A percentile compares a stretch with the other conserved stretches of the same genome.
Evolutionary conservation across 1,284 basidiomycete species (phyloP).

Genomic region (Rhodotorula sp.): DNA sequence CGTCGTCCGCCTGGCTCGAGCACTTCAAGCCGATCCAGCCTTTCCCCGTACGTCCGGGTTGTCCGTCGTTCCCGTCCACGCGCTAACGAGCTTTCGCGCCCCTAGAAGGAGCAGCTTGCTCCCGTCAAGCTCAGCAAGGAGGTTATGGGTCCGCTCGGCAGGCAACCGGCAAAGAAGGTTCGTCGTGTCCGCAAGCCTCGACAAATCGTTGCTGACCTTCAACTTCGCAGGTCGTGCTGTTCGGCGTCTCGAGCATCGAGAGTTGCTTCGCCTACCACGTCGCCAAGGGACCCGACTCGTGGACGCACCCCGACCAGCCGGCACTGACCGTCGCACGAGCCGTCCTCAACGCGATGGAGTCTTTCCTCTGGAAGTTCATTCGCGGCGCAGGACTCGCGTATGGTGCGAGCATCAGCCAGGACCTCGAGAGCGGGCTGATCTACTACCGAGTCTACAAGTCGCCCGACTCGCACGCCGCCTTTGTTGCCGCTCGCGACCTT

Average conservation of each 20-base stretch:
- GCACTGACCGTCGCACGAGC: slow-evolving; percentile 80
- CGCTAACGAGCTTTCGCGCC: not conserved
- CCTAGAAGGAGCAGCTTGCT: slow-evolving; percentile 59
- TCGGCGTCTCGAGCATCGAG: slow-evolving; percentile 89
- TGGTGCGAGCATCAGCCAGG: slow-evolving; percentile 74
- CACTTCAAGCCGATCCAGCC: slow-evolving; percentile 61
- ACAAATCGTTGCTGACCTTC: not conserved
- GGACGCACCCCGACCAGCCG: slow-evolving; percentile 72
- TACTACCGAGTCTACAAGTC: slow-evolving; percentile 68
- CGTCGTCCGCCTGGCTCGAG: slow-evolving; percentile 68
- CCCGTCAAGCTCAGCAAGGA: slow-evolving; percentile 68
- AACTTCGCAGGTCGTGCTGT: slow-evolving; percentile 66
- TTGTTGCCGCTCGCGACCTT: slow-evolving; percentile 65
- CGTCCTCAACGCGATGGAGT: slow-evolving; percentile 92
- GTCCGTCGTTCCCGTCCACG: accelerated
- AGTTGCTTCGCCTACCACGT: slow-evolving; percentile 82
- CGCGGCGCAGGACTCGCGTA: slow-evolving; percentile 92
- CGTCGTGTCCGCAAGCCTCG: slow-evolving; percentile 7
- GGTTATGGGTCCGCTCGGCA: slow-evolving; percentile 73
- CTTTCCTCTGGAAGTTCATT: slow-evolving; percentile 81
- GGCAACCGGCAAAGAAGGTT: slow-evolving; percentile 69
- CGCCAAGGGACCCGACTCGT: slow-evolving; percentile 59
- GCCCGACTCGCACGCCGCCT: slow-evolving; percentile 82
- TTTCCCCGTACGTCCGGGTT: slow-evolving; percentile 52
- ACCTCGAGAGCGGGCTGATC: slow-evolving; percentile 77